Base-by-base conservation (phyloP, 495 filamentous ascomycete genomes). In the Ascobolus immersus region DNA sequence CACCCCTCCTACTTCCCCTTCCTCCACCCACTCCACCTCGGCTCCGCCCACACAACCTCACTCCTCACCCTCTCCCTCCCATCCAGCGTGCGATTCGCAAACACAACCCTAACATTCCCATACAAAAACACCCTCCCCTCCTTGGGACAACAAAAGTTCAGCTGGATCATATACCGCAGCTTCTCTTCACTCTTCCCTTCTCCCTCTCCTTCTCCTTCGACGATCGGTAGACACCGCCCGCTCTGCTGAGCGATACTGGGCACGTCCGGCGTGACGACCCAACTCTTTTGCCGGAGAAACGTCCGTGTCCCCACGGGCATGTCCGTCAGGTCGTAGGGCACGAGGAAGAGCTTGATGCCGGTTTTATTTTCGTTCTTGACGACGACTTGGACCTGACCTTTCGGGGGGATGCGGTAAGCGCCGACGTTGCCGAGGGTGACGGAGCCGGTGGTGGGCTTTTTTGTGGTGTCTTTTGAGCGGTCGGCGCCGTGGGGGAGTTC, bases 301-400 rank as follows among this genome's bases (percentile, higher is more conserved):
- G 86, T 99, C 47, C 94, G 94, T 12, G 77, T 86, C 1, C 81
- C 80, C 7, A 78, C 62, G 40, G 86, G 76, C 89, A 99, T 99
- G 35, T 80, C 86, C n/a, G 66, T 61, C 5, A 99, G 61, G 51
- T 93, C 82, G 46, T 99, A 99, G 0, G 89, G 86, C 17, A 99
- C 70, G 10, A 94, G 62, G 43, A 93, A 99, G 14, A 52, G 40
- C 30, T 49, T 49, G 19, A 52, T 44, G 24, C 50, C 50, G 9
- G 50, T 52, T 32, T 52, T 52, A 12, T 52, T 47, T 5, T 50
- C 50, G 35, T 52, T 52, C 27, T 50, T 49, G 11, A 52, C 86
- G 30, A 99, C 73, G 41, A 99, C 89, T 51, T 99, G 86, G 17
- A 99, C 58, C 48, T 94, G 86, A 0, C 86, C 86, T 44, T 81